Base-by-base conservation (phyloP, 192 early-diverging fungal species). In the Podila verticillata region DNA sequence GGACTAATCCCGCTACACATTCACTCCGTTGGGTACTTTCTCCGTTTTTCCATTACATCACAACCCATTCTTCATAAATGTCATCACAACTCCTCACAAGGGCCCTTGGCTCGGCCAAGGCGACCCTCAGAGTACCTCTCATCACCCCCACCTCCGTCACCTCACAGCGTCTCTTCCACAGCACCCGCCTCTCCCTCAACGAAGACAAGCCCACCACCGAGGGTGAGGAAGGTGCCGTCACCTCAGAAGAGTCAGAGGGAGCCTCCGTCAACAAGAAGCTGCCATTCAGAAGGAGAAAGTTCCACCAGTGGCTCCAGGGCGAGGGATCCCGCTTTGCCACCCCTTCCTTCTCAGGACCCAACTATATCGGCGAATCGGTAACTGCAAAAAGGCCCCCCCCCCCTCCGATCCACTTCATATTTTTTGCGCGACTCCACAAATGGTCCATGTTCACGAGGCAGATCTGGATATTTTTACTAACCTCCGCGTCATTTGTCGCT, bases 331-430 rank as follows among this genome's bases (percentile, higher is more conserved):
- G 77, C 48, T 80, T 72, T 15, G 66, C 48, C 4, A 68, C 49
- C 7, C 77, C 77, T 2, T 72, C 77, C 20, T 72, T 72, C 61
- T 63, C 65, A 32, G 77, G 77, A 64, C 49, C 66, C 61, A 80
- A 80, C 65, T 80, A 61, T 64, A 61, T 80, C 35, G 59, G 70
- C 65, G 77, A 80, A 9, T 47, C 51, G 54, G 77, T 80, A 80
- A 24, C 57, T 67, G 12, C 10, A 9, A 3, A 22, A 34, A 10
- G 6, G 17, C 19, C 17, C 13, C 4, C 13, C 17, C 39, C 39
- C 36, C 15, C 39, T 12, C 15, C 61, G 12, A n/a, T n/a, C 61
- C 34, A 7, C 20, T n/a, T 62, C 7, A 5, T 39, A 19, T 61
- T 61, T 61, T 15, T 32, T 32, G n/a, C 8, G 35, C 66, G 32